phyloP scores from a whole-genome alignment of 2,329 filamentous ascomycete species.

The Penicillium expansum region DNA sequence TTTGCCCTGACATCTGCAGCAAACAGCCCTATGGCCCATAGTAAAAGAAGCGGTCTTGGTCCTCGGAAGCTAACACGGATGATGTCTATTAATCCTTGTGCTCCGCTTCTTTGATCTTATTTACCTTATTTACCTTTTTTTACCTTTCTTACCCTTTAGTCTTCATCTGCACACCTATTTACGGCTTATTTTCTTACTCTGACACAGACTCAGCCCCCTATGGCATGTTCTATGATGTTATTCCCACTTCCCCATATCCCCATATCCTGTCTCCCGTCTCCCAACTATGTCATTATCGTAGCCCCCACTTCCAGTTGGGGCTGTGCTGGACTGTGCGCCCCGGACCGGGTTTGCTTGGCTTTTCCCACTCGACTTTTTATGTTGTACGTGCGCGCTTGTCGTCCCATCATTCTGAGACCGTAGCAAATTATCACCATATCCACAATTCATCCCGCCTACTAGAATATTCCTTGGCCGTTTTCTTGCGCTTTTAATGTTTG shows the following conservation, averaged over 20 bases:
- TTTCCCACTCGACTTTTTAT: neutral
- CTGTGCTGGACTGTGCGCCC: slow-evolving; percentile 13
- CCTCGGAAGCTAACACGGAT: neutral
- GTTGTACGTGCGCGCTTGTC: slow-evolving; percentile 1
- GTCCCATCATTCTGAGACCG: neutral
- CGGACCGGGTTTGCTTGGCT: slow-evolving; percentile 3
- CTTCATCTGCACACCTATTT: neutral
- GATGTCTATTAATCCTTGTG: neutral
- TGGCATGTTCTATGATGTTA: neutral
- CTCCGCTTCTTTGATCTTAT: neutral
- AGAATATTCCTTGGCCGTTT: neutral
- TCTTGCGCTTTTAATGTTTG: neutral
- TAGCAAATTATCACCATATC: neutral
- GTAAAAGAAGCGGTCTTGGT: slow-evolving; percentile 6
- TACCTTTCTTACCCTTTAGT: neutral
- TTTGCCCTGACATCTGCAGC: slow-evolving; percentile 2
- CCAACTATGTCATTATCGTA: neutral
- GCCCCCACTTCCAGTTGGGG: neutral
- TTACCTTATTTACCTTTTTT: neutral
- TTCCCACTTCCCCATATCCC: neutral
- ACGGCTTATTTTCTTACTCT: neutral
- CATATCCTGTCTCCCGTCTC: neutral
- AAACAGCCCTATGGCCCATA: slow-evolving; percentile 11
- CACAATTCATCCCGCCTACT: neutral
- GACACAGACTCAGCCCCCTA: neutral